phyloP scores from a whole-genome alignment of 1,284 basidiomycete genomes.

The Baeospora myosura region DNA sequence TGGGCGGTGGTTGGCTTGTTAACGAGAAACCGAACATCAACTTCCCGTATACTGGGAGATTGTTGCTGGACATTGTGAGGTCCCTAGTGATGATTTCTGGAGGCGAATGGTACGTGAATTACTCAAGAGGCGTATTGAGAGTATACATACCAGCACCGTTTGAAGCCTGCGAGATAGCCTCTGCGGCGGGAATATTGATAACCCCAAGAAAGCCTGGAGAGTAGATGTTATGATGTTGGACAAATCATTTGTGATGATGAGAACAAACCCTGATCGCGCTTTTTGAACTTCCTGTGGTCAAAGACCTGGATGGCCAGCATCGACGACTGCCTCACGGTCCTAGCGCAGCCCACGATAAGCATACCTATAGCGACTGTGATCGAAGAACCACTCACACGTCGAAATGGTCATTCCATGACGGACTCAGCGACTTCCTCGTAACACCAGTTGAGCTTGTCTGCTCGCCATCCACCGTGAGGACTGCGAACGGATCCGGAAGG shows the following conservation, averaged over 20 bases:
- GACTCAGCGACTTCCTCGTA: slow-evolving; percentile 79
- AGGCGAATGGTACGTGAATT: not conserved
- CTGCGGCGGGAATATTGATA: slow-evolving; percentile 79
- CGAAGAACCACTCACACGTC: slow-evolving; percentile 62
- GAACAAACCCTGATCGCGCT: slow-evolving; percentile 84
- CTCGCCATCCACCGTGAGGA: slow-evolving; percentile 92
- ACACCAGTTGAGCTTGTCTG: slow-evolving; percentile 90
- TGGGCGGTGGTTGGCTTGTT: slow-evolving; percentile 25
- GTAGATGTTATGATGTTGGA: not conserved
- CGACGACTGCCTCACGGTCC: slow-evolving; percentile 83
- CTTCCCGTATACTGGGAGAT: slow-evolving; percentile 81
- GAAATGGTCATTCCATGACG: slow-evolving; percentile 92
- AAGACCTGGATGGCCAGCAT: slow-evolving; percentile 95
- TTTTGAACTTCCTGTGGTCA: slow-evolving; percentile 96
- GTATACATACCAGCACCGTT: slow-evolving; percentile 71
- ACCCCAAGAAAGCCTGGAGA: slow-evolving; percentile 65
- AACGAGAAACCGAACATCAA: slow-evolving; percentile 72
- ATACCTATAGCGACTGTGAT: slow-evolving; percentile 10
- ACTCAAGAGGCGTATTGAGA: too few species aligned
- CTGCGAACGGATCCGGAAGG: slow-evolving; percentile 93
- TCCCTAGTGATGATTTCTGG: slow-evolving; percentile 76
- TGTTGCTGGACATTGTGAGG: slow-evolving; percentile 82
- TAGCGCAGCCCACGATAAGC: slow-evolving; percentile 23
- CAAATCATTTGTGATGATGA: slow-evolving; percentile 2
- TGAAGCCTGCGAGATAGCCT: slow-evolving; percentile 76